Conservation (phyloP, 2,329 filamentous ascomycete species). For the Talaromyces sp. region DNA sequence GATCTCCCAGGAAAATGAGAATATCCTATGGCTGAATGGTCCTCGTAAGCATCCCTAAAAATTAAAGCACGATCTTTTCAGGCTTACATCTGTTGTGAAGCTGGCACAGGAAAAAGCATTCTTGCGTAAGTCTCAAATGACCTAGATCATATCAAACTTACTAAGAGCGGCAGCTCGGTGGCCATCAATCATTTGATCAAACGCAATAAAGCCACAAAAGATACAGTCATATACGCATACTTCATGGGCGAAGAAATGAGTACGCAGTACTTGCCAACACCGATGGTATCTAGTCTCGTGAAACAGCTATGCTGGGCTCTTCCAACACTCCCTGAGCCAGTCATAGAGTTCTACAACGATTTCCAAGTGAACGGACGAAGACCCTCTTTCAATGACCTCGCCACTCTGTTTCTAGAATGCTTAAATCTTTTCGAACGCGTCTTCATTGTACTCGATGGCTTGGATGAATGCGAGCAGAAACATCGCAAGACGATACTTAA, state of each 20-base stretch:
- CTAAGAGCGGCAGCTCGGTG: slow-evolving; percentile 13
- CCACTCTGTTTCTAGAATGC: slow-evolving; percentile 13
- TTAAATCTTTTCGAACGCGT: slow-evolving; percentile 1
- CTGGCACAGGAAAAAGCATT: slow-evolving; percentile 18
- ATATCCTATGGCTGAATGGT: slow-evolving; percentile 14
- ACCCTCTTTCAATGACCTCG: slow-evolving; percentile 5
- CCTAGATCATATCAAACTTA: neutral
- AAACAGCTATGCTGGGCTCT: slow-evolving; percentile 19
- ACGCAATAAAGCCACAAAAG: neutral
- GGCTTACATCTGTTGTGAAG: slow-evolving; percentile 2
- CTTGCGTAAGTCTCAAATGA: slow-evolving; percentile 15
- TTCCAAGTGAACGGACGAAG: slow-evolving; percentile 8
- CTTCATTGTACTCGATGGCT: slow-evolving; percentile 15
- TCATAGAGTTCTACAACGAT: slow-evolving; percentile 4
- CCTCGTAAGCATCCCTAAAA: neutral
- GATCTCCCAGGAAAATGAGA: neutral
- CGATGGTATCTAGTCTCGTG: slow-evolving; percentile 13
- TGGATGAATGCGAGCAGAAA: slow-evolving; percentile 17
- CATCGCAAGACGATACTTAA: slow-evolving; percentile 7
- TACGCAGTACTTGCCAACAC: neutral
- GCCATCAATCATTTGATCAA: slow-evolving; percentile 13
- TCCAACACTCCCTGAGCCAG: neutral
- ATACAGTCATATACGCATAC: slow-evolving; percentile 13
- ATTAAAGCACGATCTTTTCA: neutral
- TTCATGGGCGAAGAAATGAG: slow-evolving; percentile 14